Evolutionary conservation across 352 stramenopile genomes (phyloP), one percentile per base, ranked within the genome.

Genomic region (Globisporangium polare): DNA sequence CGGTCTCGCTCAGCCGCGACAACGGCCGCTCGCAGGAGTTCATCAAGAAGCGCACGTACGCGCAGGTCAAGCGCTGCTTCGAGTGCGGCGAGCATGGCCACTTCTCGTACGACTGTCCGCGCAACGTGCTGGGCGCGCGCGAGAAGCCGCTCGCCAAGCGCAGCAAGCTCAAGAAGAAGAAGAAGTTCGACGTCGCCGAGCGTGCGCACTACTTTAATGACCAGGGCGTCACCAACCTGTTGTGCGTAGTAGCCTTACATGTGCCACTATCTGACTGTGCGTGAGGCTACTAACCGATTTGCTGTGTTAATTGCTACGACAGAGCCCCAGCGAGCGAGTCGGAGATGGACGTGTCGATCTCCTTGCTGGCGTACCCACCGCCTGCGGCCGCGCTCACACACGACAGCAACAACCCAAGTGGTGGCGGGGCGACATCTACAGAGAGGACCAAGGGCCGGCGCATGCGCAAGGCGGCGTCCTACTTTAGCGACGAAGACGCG

Each of bases 11-110:
- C 12, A 75, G 70, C n/a, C 78, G 78, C 2, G 87, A 96, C 64
- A 96, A 96, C 63, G 87, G 87, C n/a, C 77, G 85, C 26, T 73
- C 81, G 3, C 60, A 69, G 2, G 87, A 96, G 68, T 94, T 94
- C 46, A 67, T 80, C 52, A 87, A 83, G 65, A 92, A 92, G 70
- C 80, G 85, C 64, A 91, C 88, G 69, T 92, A 88, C 66, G 67
- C 81, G 15, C 70, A 71, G 37, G 70, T 71, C 15, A 74, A 75
- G 53, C 80, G 83, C 20, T 96, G 87, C 70, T 96, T 96, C 66
- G 87, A 96, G 68, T 96, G 87, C 61, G 81, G 85, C 35, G 75
- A 80, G 37, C 66, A 76, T 18, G 85, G 84, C 12, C 87, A 96
- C 64, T 79, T 86, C 29, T 94, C 85, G 22, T 96, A 96, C 65